Percentiles rank a stretch among this genome's conserved stretches.
Conservation (phyloP, 1,139 yeast species). For the Cylindricascospora bacillispora region DNA sequence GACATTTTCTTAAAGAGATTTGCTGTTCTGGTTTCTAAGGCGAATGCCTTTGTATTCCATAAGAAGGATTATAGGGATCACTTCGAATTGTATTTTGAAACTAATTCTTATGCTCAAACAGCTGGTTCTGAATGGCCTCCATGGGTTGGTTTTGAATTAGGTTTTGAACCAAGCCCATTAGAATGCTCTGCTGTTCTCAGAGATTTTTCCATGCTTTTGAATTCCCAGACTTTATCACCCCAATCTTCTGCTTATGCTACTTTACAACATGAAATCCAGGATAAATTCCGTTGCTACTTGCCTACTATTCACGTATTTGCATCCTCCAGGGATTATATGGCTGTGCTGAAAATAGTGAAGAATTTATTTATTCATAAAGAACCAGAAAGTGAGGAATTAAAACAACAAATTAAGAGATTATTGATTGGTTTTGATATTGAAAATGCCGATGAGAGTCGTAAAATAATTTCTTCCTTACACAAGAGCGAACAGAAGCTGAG, state of each 20-base stretch:
- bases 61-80: conserved; percentile 34
- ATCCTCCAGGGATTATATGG: conserved; percentile 61
- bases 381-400: conserved; percentile 42
- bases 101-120: conserved; percentile 31
- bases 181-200: conserved; percentile 47
- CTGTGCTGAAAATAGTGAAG: conserved; percentile 49
- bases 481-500: conserved; percentile 35
- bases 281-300: conserved; percentile 44
- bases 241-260: conserved; percentile 18
- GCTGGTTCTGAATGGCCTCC: conserved; percentile 57
- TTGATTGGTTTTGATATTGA: conserved; percentile 57
- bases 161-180: conserved; percentile 56
- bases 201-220: conserved; percentile 47
- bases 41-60: conserved; percentile 58
- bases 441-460: conserved; percentile 44
- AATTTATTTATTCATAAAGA: conserved; percentile 59
- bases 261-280: conserved; percentile 28
- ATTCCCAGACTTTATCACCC: conserved; percentile 34
- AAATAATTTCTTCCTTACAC: conserved; percentile 44
- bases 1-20: conserved; percentile 54
- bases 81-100: conserved; percentile 33
- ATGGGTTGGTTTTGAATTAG: conserved; percentile 65
- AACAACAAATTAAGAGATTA: conserved; percentile 52
- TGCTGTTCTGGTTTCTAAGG: conserved; percentile 55
- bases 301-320: conserved; percentile 60